Conservation (phyloP, 164 flowering plant genomes). For the Amborella trichopoda region DNA sequence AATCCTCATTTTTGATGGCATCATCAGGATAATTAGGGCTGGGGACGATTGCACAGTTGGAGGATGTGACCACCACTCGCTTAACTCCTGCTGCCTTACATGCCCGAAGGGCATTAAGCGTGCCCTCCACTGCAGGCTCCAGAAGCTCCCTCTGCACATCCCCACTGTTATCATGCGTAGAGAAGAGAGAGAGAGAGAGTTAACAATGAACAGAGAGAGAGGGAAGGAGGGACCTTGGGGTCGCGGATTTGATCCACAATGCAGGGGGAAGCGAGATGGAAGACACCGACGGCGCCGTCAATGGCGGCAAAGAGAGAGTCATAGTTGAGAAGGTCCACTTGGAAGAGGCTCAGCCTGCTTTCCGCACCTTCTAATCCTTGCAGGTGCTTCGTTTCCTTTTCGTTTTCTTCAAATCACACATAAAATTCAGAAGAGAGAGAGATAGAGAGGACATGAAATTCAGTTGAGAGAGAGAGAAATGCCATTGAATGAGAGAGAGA, state of each 20-base stretch:
- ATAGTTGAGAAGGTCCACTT: conserved; percentile 71
- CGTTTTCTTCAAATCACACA: conserved; percentile 35
- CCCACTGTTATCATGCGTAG: not conserved
- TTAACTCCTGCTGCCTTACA: conserved; percentile 56
- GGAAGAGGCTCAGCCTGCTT: conserved; percentile 59
- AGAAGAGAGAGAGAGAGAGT: not conserved
- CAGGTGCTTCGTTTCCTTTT: conserved; percentile 74
- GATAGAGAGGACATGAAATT: not conserved
- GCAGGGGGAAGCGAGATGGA: conserved; percentile 91
- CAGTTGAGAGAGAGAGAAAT: not conserved
- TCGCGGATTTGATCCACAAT: conserved; percentile 54
- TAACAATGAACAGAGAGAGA: not conserved
- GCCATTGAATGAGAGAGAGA: not conserved
- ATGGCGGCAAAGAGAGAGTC: conserved; percentile 58
- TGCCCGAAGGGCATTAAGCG: conserved; percentile 57
- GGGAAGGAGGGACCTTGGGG: conserved; percentile 37
- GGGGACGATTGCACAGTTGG: conserved; percentile 55
- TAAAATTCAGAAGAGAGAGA: not conserved
- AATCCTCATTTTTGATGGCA: conserved; percentile 46
- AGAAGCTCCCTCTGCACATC: conserved; percentile 38
- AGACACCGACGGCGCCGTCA: conserved; percentile 54
- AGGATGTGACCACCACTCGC: conserved; percentile 89
- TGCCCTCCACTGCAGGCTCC: conserved; percentile 79
- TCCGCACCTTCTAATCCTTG: conserved; percentile 51
- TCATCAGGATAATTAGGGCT: conserved; percentile 72